Evolutionary conservation across 106 monocot species (phyloP), one percentile per base, ranked within the genome.

Genomic region (Dioscorea zingiberensis): DNA sequence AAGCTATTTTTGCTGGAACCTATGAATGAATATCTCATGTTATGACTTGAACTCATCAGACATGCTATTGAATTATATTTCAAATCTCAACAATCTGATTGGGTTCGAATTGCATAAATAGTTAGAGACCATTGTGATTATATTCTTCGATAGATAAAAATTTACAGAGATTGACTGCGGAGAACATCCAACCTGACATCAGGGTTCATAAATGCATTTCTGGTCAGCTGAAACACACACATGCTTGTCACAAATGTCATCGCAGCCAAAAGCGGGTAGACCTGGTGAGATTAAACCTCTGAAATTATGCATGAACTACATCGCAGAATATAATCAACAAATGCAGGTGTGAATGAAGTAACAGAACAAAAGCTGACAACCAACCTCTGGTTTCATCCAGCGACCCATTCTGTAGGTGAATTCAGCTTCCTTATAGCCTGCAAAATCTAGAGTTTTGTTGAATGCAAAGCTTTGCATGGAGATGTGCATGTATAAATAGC

Each of bases 181-280:
- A n/a, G n/a, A n/a, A n/a, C n/a, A 22, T 56, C 11, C 0, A 9
- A 87, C 87, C 84, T 86, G 78, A 91, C 87, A 64, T 83, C 87
- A 64, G 91, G 86, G 48, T 91, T 91, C 70, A 78, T 47, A 73
- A 84, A 59, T 13, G 76, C 63, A n/a, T 91, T 86, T 27, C 90
- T 63, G 0, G 76, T 77, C 3, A 91, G 83, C 70, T 84, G 87
- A 62, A 91, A 91, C 44, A 79, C 63, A 23, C 83, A 86, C 58
- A 91, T 76, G 59, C 76, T 60, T 47, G 75, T 46, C 48, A 81
- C 91, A 29, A 91, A 87, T 6, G 71, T 60, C 91, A 91, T 91
- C 19, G 91, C 91, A n/a, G 78, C 91, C 76, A 91, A 58, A 23
- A 91, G 61, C 0, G 84, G 91, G 65, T 87, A 91, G 23, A 91